These are phyloP conservation scores for Phytophthora kernoviae DNA, from an alignment of 352 stramenopile species.

Conservation along the genomic window DNA sequence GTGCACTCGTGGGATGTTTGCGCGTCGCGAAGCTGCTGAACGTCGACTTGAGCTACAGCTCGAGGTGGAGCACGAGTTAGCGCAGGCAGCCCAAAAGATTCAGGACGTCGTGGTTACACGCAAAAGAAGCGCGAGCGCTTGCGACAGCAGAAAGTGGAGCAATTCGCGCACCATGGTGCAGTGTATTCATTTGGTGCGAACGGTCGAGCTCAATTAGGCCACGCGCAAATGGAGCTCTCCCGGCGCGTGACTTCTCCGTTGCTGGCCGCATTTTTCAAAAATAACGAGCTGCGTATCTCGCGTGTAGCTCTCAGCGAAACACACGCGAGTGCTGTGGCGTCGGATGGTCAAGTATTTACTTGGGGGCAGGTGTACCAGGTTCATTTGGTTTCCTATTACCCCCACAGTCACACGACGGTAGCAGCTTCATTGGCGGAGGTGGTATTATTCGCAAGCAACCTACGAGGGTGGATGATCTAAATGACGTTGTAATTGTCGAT, in stretches of 20 bases:
- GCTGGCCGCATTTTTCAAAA: conserved; percentile 68
- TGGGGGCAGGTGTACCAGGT: conserved; percentile 69
- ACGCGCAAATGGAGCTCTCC: conserved; percentile 48
- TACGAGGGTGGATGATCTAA: conserved; percentile 68
- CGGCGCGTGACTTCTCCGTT: conserved; percentile 46
- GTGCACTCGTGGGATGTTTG: conserved; percentile 59
- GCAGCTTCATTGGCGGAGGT: conserved; percentile 9
- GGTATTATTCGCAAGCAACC: conserved; percentile 39
- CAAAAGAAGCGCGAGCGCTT: conserved; percentile 71
- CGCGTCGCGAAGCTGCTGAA: conserved; percentile 49
- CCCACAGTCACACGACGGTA: conserved; percentile 18
- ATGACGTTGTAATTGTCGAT: conserved; percentile 51
- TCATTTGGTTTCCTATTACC: conserved; percentile 66
- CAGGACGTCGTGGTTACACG: conserved; percentile 66
- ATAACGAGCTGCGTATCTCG: conserved; percentile 68
- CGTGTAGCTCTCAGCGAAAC: conserved; percentile 50
- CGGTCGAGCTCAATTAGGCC: conserved; percentile 51
- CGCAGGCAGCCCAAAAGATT: conserved; percentile 61
- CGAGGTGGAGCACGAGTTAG: conserved; percentile 58
- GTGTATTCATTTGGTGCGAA: conserved; percentile 79
- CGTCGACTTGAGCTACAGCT: conserved; percentile 59
- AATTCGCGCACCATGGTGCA: conserved; percentile 69
- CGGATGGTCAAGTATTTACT: conserved; percentile 70
- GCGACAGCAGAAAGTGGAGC: conserved; percentile 71
- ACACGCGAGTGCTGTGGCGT: conserved; percentile 66